Conservation (phyloP, 2,329 filamentous ascomycete genomes). For the Dactylellina leptospora region DNA sequence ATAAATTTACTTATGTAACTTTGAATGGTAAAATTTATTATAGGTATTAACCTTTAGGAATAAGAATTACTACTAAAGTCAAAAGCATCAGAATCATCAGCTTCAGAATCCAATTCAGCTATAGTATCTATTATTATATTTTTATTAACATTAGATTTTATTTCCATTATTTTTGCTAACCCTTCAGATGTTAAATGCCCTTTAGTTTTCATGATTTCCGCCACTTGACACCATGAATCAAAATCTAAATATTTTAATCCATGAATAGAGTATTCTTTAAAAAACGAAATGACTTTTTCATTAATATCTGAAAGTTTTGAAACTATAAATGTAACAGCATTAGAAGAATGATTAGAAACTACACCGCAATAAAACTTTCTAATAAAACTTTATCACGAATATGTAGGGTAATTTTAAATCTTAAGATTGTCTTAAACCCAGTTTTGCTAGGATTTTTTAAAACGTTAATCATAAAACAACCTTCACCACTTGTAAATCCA, state of each 20-base stretch:
- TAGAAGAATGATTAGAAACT: constrained; percentile 8
- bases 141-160: constrained; percentile 12
- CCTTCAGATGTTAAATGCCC: constrained; percentile 18
- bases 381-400: constrained; percentile 21
- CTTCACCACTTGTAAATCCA: constrained; percentile 32
- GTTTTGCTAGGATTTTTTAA: constrained; percentile 15
- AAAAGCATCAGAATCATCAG: constrained; percentile 9
- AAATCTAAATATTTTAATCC: constrained; percentile 14
- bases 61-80: constrained; percentile 17
- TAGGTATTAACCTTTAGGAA: not conserved
- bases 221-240: constrained; percentile 6
- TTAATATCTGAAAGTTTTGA: constrained; percentile 21
- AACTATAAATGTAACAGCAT: constrained; percentile 17
- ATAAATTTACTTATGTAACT: constrained; percentile 2
- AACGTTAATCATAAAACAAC: constrained; percentile 20
- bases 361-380: constrained; percentile 19
- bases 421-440: constrained; percentile 16
- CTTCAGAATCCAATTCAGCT: not conserved
- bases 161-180: constrained; percentile 32
- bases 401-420: constrained; percentile 30
- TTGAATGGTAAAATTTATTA: not conserved
- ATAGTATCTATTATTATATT: constrained; percentile 29
- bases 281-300: constrained; percentile 29
- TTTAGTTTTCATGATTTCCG: constrained; percentile 11
- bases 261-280: constrained; percentile 10